phyloP scores from a whole-genome alignment of 2,329 filamentous ascomycete species.

The Fusarium anthophilum region DNA sequence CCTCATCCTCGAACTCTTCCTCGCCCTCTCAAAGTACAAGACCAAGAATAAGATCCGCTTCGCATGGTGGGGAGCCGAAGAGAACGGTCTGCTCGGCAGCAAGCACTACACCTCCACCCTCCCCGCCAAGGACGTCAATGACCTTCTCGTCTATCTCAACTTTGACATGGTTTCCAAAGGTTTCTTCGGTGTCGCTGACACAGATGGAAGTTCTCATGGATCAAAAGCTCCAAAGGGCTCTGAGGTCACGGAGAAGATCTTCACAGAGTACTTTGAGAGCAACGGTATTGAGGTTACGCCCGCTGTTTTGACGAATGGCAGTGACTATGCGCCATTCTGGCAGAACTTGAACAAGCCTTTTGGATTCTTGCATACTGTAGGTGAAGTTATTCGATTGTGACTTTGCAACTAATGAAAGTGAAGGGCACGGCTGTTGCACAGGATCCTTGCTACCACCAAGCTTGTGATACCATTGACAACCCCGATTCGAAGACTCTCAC shows the following conservation, averaged over 20 bases:
- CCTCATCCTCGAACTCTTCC: conserved; percentile 31
- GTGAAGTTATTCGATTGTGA: fast-evolving
- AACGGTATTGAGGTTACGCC: conserved; percentile 45
- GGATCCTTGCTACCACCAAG: conserved; percentile 45
- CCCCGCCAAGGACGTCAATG: conserved; percentile 23
- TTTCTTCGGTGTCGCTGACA: conserved; percentile 36
- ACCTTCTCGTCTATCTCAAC: conserved; percentile 36
- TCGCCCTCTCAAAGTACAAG: conserved; percentile 35
- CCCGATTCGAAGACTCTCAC: conserved; percentile 48
- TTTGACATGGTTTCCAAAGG: conserved; percentile 39
- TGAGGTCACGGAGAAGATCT: conserved; percentile 40
- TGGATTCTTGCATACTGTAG: conserved; percentile 33
- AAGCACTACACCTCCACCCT: conserved; percentile 31
- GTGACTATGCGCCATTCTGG: conserved; percentile 38
- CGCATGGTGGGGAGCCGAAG: conserved; percentile 37
- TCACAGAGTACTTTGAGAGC: conserved; percentile 41
- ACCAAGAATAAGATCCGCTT: conserved; percentile 41
- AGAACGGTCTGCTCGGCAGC: conserved; percentile 34
- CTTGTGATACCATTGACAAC: conserved; percentile 51
- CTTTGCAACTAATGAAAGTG: fast-evolving
- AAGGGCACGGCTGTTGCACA: conserved; percentile 32
- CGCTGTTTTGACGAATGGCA: conserved; percentile 48
- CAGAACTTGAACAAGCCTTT: conserved; percentile 43
- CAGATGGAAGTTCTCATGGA: conserved; percentile 37
- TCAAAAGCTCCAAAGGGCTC: conserved; percentile 42